phyloP scores from a whole-genome alignment of 495 filamentous ascomycete species.

The Hypomontagnella submonticulosa region DNA sequence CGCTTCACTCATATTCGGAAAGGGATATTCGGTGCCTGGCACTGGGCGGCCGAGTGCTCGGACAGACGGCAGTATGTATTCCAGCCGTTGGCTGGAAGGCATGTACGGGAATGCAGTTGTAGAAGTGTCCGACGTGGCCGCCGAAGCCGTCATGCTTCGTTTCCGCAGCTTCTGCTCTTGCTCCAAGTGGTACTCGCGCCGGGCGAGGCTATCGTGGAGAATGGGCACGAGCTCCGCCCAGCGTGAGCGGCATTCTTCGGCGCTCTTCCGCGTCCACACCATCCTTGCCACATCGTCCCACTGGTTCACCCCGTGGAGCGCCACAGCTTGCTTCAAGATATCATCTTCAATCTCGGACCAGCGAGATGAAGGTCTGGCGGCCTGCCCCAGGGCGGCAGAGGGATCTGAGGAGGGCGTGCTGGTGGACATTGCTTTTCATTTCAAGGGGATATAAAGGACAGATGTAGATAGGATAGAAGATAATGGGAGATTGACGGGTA shows the following conservation, averaged over 20 bases:
- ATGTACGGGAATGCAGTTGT: no score
- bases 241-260: conserved; percentile 25
- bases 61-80: no score
- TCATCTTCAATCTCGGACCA: conserved; percentile 40
- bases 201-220: conserved; percentile 11
- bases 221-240: conserved; percentile 31
- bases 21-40: no score
- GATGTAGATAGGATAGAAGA: not conserved
- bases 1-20: no score
- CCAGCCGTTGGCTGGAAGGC: no score
- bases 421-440: conserved; percentile 1
- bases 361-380: not conserved
- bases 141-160: conserved; percentile 19
- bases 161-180: conserved; percentile 2
- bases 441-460: not conserved
- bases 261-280: conserved; percentile 28
- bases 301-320: conserved; percentile 23
- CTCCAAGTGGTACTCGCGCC: conserved; percentile 1
- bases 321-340: conserved; percentile 34
- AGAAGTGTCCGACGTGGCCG: not conserved
- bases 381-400: not conserved
- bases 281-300: conserved; percentile 35
- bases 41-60: no score
- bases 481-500: not conserved
- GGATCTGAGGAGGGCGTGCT: not conserved